Base-by-base conservation (phyloP, 345 rosid species). In the Kernera saxatilis region DNA sequence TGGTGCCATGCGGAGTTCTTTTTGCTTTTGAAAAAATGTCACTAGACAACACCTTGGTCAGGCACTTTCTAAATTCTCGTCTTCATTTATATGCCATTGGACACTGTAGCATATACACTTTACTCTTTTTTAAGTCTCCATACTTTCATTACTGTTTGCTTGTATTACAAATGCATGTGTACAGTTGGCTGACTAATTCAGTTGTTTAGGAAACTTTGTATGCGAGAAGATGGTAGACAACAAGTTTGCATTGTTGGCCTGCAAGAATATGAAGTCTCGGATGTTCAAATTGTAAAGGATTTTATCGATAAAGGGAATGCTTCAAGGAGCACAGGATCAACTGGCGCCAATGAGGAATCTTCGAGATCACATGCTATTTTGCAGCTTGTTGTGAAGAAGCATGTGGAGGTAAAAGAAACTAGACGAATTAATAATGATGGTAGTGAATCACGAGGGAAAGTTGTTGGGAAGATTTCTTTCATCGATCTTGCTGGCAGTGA, bases 401-500 rank as follows among this genome's bases (percentile, higher is more conserved):
- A 91, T 71, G 76, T 60, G 35, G 98, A 91, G 77, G 77, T 85
- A 55, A 94, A 89, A 81, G 98, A 94, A 50, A 78, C 95, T 3
- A 88, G 85, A 82, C 80, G 95, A 73, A 89, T 73, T 76, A 91
- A 84, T 78, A 89, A 74, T 71, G 95, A 94, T 65, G 86, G 66
- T 54, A 89, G 88, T 78, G 99, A 91, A 59, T 71, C 89, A 51
- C 83, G 74, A 72, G 97, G 88, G 73, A 94, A 88, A 80, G 81
- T 91, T 64, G 90, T 94, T 25, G 99, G 99, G 51, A 91, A 94
- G 83, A 89, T 94, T 62, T 94, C 99, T 55, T 94, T 94, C 79
- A 94, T 94, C 71, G 99, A 94, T 82, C 98, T 94, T 82, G 99
- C 96, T 76, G 99, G 99, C 44, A 94, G 99, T 65, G 99, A 94